Evolutionary conservation across 306 rosid genomes (phyloP), one percentile per base, ranked within the genome.

Genomic region (Cucumis sativus): DNA sequence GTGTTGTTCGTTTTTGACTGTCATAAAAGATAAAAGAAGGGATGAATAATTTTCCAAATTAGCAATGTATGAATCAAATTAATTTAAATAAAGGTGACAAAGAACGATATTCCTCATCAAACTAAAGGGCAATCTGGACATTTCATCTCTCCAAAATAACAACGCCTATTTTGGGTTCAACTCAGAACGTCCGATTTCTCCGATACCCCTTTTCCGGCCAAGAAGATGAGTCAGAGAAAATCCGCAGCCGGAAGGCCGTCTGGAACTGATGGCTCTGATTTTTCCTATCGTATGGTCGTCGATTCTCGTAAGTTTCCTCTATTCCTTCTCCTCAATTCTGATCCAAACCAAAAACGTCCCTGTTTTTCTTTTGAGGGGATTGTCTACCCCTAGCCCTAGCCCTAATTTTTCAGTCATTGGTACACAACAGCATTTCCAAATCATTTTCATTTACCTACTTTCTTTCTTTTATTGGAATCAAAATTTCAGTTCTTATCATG

Each of bases 191-290:
- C 30, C 30, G 30, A 28, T 1, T 28, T 28, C 30, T 28, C 30
- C 30, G 30, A 28, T 28, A 1, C 3, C 30, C 30, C 30, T 1
- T 28, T 28, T 28, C 30, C 30, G 30, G 37, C 59, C 69, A 78
- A 39, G 59, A 85, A 80, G 82, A 92, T 87, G 96, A 91, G 86
- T 82, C 96, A 87, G 71, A 86, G 96, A 78, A 87, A 77, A 74
- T 56, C 88, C 6, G 75, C 87, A 25, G 37, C 59, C 2, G 76
- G 96, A 72, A 90, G 97, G 82, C 96, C 97, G 57, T 85, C 90
- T 41, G 98, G 98, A 80, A 91, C 98, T 7, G 97, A 93, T 72
- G 98, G 97, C 77, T 90, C 91, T 1, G 98, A 91, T 85, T 91
- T 80, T 76, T 86, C 89, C 58, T 88, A 80, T 84, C 97, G 97